These are phyloP conservation scores for Eutypa lata DNA, from an alignment of 2,329 filamentous ascomycete species.

Conservation along the genomic window DNA sequence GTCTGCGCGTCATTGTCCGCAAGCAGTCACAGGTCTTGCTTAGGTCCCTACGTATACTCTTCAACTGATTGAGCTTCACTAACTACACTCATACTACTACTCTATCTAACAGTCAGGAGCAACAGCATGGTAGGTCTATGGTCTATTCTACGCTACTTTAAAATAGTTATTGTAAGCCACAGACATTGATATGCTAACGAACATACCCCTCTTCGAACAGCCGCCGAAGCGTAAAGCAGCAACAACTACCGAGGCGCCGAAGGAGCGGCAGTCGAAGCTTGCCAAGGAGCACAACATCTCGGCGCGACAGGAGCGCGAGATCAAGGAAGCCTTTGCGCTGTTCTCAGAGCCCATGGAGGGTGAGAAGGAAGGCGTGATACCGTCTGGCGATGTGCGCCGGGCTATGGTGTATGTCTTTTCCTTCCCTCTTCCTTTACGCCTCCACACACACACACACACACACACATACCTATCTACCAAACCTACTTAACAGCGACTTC, in stretches of 20 bases:
- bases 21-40: neutral
- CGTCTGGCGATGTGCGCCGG: slow-evolving; percentile 64
- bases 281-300: slow-evolving; percentile 88
- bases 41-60: too few relatives aligned
- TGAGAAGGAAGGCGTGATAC: slow-evolving; percentile 70
- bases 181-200: neutral
- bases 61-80: too few relatives aligned
- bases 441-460: neutral
- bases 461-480: neutral
- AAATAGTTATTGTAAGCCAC: neutral
- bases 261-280: slow-evolving; percentile 73
- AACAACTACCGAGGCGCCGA: slow-evolving; percentile 24
- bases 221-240: slow-evolving; percentile 51
- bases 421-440: slow-evolving; percentile 1
- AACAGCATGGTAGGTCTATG: neutral
- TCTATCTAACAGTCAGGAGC: neutral
- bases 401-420: slow-evolving; percentile 62
- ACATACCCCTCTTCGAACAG: slow-evolving; percentile 26
- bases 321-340: slow-evolving; percentile 82
- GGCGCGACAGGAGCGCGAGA: slow-evolving; percentile 81
- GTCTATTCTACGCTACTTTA: too few relatives aligned
- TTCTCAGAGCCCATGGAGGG: slow-evolving; percentile 71
- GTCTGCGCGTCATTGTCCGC: neutral
- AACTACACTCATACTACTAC: neutral
- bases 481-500: too few relatives aligned